Conservation (phyloP, 352 stramenopile species). For the Phytophthora capsici region DNA sequence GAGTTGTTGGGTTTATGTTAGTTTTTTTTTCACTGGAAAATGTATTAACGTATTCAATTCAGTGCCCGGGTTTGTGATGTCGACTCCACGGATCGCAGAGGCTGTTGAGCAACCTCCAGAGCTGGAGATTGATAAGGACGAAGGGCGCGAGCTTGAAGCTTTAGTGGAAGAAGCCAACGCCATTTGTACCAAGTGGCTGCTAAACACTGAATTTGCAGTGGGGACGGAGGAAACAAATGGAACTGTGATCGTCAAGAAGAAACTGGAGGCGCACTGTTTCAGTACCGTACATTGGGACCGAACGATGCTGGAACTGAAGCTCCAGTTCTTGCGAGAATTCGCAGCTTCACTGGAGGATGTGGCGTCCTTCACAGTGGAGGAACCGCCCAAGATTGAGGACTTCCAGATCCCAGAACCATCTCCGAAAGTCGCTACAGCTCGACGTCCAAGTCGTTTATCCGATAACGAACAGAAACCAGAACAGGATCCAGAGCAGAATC, state of each 20-base stretch:
- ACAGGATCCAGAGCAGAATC: not conserved
- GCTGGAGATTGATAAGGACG: constrained; percentile 27
- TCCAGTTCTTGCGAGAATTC: constrained; percentile 57
- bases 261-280: constrained; percentile 46
- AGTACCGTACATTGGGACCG: constrained; percentile 53
- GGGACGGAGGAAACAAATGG: constrained; percentile 3
- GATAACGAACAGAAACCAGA: constrained; percentile 8
- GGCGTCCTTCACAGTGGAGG: constrained; percentile 25
- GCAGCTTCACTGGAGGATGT: constrained; percentile 47
- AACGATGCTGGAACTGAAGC: constrained; percentile 50
- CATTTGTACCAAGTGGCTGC: constrained; percentile 60
- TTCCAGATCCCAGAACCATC: constrained; percentile 14
- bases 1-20: constrained; percentile 11
- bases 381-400: constrained; percentile 28
- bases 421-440: constrained; percentile 22
- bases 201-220: constrained; percentile 58
- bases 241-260: constrained; percentile 57
- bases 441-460: constrained; percentile 23
- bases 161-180: constrained; percentile 65
- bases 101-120: constrained; percentile 34
- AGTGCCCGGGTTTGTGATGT: constrained; percentile 30
- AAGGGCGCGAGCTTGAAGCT: constrained; percentile 27
- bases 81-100: constrained; percentile 32
- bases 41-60: not conserved
- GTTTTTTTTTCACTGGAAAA: not conserved